Conservation (phyloP, 257 asterid species). For the Solanum piurae region DNA sequence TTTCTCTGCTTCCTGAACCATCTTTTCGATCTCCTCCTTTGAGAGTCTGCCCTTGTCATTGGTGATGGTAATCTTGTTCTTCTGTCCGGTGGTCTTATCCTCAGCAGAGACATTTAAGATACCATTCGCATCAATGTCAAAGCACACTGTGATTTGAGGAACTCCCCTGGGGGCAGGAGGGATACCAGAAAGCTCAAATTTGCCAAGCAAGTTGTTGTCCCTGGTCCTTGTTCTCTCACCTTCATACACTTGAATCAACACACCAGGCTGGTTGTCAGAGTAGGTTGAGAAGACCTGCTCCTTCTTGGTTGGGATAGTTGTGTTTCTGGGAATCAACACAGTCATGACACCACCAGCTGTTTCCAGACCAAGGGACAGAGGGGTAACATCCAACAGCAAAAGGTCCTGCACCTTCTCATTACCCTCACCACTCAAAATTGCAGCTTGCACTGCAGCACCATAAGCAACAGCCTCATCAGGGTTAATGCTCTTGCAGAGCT, state of each 20-base stretch:
- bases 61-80: slow-evolving; percentile 83
- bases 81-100: slow-evolving; percentile 84
- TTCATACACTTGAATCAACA: slow-evolving; percentile 73
- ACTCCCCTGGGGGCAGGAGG: slow-evolving; percentile 86
- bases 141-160: slow-evolving; percentile 78
- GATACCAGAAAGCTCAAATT: slow-evolving; percentile 74
- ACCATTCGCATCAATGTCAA: slow-evolving; percentile 77
- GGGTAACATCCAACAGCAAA: slow-evolving; percentile 63
- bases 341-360: slow-evolving; percentile 94
- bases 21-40: slow-evolving; percentile 76
- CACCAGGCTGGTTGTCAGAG: slow-evolving; percentile 80
- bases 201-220: slow-evolving; percentile 69
- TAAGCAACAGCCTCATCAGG: slow-evolving; percentile 86
- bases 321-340: slow-evolving; percentile 68
- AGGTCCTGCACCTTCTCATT: slow-evolving; percentile 79
- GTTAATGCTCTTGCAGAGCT: slow-evolving; percentile 84
- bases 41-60: slow-evolving; percentile 78
- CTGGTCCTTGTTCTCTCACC: slow-evolving; percentile 70
- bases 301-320: slow-evolving; percentile 75
- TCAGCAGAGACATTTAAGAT: slow-evolving; percentile 74
- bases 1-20: slow-evolving; percentile 83
- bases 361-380: slow-evolving; percentile 65
- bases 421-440: slow-evolving; percentile 76
- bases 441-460: slow-evolving; percentile 88
- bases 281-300: slow-evolving; percentile 80